Evolutionary conservation across 139 green algal species (phyloP).

Genomic region (Chlorella sp.): DNA sequence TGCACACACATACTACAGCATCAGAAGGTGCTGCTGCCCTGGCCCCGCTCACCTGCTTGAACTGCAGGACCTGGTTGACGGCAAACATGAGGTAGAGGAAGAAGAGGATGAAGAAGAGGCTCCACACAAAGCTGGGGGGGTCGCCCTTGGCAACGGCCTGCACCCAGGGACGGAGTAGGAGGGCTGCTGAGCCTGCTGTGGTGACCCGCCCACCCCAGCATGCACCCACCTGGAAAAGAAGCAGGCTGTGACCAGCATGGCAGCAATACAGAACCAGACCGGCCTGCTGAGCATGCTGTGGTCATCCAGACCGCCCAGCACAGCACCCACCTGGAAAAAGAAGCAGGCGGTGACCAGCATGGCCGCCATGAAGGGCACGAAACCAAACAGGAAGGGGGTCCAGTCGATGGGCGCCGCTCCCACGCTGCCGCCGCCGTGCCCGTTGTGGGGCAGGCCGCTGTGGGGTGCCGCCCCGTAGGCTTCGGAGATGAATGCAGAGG

Average conservation of each 20-base stretch:
- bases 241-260: too few species aligned
- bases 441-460: background rate
- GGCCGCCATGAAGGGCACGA: slow-evolving; percentile 34
- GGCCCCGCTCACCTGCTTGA: slow-evolving; percentile 31
- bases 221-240: too few species aligned
- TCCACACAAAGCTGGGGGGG: slow-evolving; percentile 30
- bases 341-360: slow-evolving; percentile 37
- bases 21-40: background rate
- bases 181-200: too few species aligned
- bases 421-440: background rate
- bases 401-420: slow-evolving; percentile 21
- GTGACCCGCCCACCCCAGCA: too few species aligned
- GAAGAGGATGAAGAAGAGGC: slow-evolving; percentile 46
- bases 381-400: slow-evolving; percentile 38
- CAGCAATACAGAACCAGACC: too few species aligned
- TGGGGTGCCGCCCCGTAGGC: too few species aligned
- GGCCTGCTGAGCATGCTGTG: too few species aligned
- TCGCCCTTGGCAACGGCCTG: slow-evolving; percentile 21
- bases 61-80: slow-evolving; percentile 49
- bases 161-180: background rate
- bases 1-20: background rate
- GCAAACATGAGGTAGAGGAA: slow-evolving; percentile 44
- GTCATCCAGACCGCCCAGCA: background rate
- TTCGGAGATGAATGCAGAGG: slow-evolving; percentile 11
- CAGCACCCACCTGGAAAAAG: slow-evolving; percentile 44